Evolutionary conservation across 306 rosid genomes (phyloP).

Genomic region (Betula pendula): DNA sequence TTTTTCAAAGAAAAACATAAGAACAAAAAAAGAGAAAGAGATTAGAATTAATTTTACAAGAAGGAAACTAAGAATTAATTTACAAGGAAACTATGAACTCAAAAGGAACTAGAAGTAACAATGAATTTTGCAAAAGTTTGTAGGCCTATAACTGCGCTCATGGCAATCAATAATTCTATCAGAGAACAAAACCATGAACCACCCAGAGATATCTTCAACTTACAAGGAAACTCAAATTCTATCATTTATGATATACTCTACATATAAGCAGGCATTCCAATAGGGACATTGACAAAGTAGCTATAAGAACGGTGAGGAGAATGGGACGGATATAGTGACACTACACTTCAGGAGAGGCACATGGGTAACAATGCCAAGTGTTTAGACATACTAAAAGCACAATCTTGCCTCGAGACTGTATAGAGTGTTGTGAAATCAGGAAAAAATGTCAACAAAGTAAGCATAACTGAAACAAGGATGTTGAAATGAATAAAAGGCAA

Average conservation of each 20-base stretch:
- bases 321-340: neutral
- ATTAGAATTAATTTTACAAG: neutral
- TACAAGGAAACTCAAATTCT: neutral
- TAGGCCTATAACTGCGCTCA: neutral
- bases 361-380: neutral
- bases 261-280: neutral
- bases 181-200: neutral
- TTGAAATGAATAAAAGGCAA: neutral
- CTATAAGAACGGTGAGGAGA: constrained; percentile 18
- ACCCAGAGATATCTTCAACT: neutral
- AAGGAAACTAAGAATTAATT: neutral
- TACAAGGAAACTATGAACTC: neutral
- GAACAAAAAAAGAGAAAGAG: neutral
- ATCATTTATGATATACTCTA: neutral
- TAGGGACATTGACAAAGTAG: constrained; percentile 2
- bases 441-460: neutral
- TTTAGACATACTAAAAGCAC: neutral
- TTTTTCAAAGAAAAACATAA: neutral
- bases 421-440: neutral
- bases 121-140: neutral
- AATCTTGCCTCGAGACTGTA: neutral
- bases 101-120: neutral
- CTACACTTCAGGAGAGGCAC: neutral
- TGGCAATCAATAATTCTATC: neutral
- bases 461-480: neutral